Evolutionary conservation across 495 filamentous ascomycete species (phyloP).

Genomic region (Corynascus novoguineensis): DNA sequence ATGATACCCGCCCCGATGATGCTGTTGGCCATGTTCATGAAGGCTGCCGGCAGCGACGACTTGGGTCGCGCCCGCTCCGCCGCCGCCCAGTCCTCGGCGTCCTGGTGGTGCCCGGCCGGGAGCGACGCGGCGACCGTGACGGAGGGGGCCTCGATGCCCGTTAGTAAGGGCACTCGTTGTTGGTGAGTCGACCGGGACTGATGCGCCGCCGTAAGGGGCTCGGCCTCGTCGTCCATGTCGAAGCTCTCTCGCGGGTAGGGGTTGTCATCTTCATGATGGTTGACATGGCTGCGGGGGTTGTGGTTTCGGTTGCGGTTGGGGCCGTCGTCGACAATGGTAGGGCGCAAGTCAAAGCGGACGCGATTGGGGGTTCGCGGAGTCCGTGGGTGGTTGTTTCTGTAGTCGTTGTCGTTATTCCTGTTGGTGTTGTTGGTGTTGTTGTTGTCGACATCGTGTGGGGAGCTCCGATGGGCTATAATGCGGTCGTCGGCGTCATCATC

Average conservation of each 20-base stretch:
- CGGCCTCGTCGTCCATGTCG: slow-evolving; percentile 28
- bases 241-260: slow-evolving; percentile 41
- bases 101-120: slow-evolving; percentile 49
- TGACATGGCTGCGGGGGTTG: slow-evolving; percentile 24
- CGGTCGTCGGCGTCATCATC: slow-evolving; percentile 26
- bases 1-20: slow-evolving; percentile 99
- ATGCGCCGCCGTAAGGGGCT: too few relatives aligned
- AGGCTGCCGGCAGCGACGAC: slow-evolving; percentile 48
- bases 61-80: slow-evolving; percentile 45
- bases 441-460: slow-evolving; percentile 11
- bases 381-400: slow-evolving; percentile 13
- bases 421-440: slow-evolving; percentile 16
- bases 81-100: slow-evolving; percentile 39
- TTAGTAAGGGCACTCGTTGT: slow-evolving; percentile 67
- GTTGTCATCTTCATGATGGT: slow-evolving; percentile 28
- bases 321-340: slow-evolving; percentile 37
- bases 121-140: slow-evolving; percentile 71
- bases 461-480: slow-evolving; percentile 35
- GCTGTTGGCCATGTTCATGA: slow-evolving; percentile 99
- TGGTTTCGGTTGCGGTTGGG: slow-evolving; percentile 9
- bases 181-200: slow-evolving; percentile 24
- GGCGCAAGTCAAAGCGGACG: slow-evolving; percentile 78
- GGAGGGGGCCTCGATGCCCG: slow-evolving; percentile 80
- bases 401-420: slow-evolving; percentile 15
- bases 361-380: slow-evolving; percentile 76